phyloP scores from a whole-genome alignment of 2,329 filamentous ascomycete species.

The Claviceps sp. region DNA sequence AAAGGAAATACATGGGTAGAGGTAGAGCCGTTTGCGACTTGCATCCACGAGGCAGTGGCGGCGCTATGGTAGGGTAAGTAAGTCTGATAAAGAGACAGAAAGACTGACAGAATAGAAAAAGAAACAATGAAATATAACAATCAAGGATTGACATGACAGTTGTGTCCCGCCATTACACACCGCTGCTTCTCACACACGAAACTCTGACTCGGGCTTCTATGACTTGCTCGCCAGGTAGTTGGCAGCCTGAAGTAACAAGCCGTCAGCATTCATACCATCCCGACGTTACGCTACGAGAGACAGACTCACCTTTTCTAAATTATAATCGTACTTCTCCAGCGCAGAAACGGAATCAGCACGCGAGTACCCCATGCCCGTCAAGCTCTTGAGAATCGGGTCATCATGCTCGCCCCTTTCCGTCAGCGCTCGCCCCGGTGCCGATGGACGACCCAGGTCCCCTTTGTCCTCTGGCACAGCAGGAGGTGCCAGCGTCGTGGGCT shows the following conservation, averaged over 20 bases:
- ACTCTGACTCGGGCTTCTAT: constrained; percentile 14
- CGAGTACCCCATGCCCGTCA: constrained; percentile 81
- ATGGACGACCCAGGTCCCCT: constrained; percentile 11
- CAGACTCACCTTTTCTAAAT: constrained; percentile 71
- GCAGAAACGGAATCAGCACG: constrained; percentile 62
- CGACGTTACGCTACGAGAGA: background rate
- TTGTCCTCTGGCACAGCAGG: constrained; percentile 3
- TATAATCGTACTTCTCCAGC: constrained; percentile 90
- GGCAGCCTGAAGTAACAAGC: constrained; percentile 27
- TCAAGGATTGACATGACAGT: background rate
- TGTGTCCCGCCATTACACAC: background rate
- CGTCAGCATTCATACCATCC: too few relatives aligned
- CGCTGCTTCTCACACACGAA: background rate
- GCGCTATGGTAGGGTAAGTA: background rate
- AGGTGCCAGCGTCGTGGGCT: constrained; percentile 24
- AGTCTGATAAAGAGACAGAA: too few relatives aligned
- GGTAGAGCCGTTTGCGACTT: background rate
- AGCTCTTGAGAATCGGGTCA: constrained; percentile 77
- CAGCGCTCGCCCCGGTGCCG: constrained; percentile 47
- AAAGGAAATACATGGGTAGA: background rate
- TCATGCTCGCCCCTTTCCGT: constrained; percentile 69
- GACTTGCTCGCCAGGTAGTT: constrained; percentile 43
- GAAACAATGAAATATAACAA: background rate
- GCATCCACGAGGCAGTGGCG: background rate
- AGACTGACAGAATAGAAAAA: background rate